Base-by-base conservation (phyloP, 495 filamentous ascomycete species). In the Tuber indicum region DNA sequence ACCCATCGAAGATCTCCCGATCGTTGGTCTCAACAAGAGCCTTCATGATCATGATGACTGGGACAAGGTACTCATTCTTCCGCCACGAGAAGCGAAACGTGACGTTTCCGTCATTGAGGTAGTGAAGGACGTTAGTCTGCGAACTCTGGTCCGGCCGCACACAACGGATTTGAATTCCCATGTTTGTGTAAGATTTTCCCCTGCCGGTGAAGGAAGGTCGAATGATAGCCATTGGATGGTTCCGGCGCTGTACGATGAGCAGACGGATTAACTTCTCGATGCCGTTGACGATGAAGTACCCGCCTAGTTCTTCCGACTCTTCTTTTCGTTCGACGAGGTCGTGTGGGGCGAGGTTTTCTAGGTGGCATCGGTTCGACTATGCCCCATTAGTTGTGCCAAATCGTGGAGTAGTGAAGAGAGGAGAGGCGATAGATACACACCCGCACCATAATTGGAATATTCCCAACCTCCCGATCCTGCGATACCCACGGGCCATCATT, bases 41-140 rank as follows among this genome's bases (percentile, higher is more conserved):
- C 86, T 98, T 98, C 77, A 99, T 85, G 21, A 98, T 89, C 96
- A 99, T 98, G 89, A 97, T 91, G 76, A 93, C 92, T 26, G 96
- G 96, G 21, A 99, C 88, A 39, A 98, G 88, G 83, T 92, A 99
- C 85, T 98, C 96, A 78, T 93, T 93, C 87, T 99, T 99, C 78
- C 95, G 88, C 96, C 96, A 99, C 2, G 95, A 97, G 85, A 99
- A 98, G 58, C 96, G 89, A 86, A 99, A 97, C 3, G 92, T 97
- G 76, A 98, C 90, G 84, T 97, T 98, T 78, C 96, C 96, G 84
- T 98, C 95, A 77, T 87, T 91, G 71, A 98, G 90, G 85, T 98
- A 99, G 85, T 99, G 96, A 41, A 99, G 88, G 41, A 97, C 94
- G 81, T 98, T 98, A 17, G 95, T 98, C 84, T 98, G 96, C 21